Conservation (phyloP, 73 alveolate species). For the Halteria grandinella region DNA sequence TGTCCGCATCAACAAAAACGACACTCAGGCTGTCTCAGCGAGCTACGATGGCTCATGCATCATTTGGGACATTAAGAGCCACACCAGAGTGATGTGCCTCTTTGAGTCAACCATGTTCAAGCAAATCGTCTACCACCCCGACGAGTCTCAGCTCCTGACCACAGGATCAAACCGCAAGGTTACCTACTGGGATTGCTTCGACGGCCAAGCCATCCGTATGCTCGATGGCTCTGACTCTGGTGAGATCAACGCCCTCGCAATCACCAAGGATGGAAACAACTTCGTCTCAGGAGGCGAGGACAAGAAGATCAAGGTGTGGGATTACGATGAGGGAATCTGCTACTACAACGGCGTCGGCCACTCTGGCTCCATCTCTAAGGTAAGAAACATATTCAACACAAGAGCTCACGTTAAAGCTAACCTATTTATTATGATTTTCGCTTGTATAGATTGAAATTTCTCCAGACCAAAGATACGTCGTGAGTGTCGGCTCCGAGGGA, state of each 20-base stretch:
- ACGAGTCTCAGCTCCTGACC: conserved; percentile 96
- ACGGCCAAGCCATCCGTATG: conserved; percentile 96
- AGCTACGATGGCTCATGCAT: conserved; percentile 99
- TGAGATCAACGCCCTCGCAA: conserved; percentile 98
- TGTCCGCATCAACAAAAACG: conserved; percentile 79
- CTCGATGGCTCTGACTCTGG: conserved; percentile 99
- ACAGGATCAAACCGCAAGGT: conserved; percentile 98
- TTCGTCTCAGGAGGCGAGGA: conserved; percentile 99
- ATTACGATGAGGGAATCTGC: conserved; percentile 94
- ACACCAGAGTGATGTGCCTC: conserved; percentile 93
- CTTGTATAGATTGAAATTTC: conserved; percentile 74
- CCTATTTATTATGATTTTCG: background rate
- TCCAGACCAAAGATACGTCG: conserved; percentile 88
- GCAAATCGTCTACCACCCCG: conserved; percentile 97
- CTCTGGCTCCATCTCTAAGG: conserved; percentile 87
- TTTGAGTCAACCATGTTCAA: conserved; percentile 99
- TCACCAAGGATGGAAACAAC: conserved; percentile 95
- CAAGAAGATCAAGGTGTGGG: conserved; percentile 96
- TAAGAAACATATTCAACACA: too few relatives aligned
- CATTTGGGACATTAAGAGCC: conserved; percentile 95
- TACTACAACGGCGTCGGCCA: conserved; percentile 93
- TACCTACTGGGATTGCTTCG: conserved; percentile 97
- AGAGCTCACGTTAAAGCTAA: too few relatives aligned
- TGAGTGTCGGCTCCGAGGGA: conserved; percentile 94
- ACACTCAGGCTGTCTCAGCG: conserved; percentile 96